A percentile compares a stretch with the other conserved stretches of the same genome.
These are phyloP conservation scores for Candida alai DNA, from an alignment of 805 yeast genomes.

Conservation along the genomic window DNA sequence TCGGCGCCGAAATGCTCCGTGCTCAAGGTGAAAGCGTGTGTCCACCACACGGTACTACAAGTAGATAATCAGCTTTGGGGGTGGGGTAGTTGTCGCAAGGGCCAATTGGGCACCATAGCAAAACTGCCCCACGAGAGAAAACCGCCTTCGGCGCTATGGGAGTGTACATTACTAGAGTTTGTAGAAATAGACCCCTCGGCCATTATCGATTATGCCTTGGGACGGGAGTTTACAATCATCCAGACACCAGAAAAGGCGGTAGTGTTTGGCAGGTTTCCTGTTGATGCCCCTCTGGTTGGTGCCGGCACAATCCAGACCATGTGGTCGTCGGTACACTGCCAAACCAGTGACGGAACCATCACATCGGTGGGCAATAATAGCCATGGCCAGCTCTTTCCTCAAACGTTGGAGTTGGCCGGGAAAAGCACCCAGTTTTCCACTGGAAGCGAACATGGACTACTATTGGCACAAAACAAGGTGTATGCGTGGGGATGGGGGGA, in stretches of 20 bases:
- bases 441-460: slow-evolving; percentile 88
- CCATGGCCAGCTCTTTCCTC: slow-evolving; percentile 59
- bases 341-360: slow-evolving; percentile 10
- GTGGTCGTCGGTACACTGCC: slow-evolving; percentile 77
- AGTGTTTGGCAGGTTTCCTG: slow-evolving; percentile 16
- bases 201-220: slow-evolving; percentile 35
- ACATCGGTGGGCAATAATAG: slow-evolving; percentile 68
- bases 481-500: slow-evolving; percentile 98
- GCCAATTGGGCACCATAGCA: slow-evolving; percentile 40
- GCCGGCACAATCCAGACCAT: slow-evolving; percentile 35
- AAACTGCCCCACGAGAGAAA: too few species aligned
- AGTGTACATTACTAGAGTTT: slow-evolving; percentile 19
- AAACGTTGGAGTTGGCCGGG: too few species aligned
- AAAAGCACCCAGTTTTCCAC: too few species aligned
- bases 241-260: slow-evolving; percentile 13
- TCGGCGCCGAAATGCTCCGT: slow-evolving; percentile 9
- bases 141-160: slow-evolving; percentile 14
- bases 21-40: slow-evolving; percentile 29
- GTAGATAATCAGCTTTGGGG: slow-evolving; percentile 46
- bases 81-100: slow-evolving; percentile 68
- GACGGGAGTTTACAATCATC: slow-evolving; percentile 55
- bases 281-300: slow-evolving; percentile 1
- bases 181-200: slow-evolving; percentile 1
- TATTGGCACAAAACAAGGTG: slow-evolving; percentile 36
- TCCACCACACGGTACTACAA: slow-evolving; percentile 43